A percentile compares a stretch with the other conserved stretches of the same genome.
These are phyloP conservation scores for Xylariaceae sp. DNA, from an alignment of 2,329 filamentous ascomycete species.

Conservation along the genomic window DNA sequence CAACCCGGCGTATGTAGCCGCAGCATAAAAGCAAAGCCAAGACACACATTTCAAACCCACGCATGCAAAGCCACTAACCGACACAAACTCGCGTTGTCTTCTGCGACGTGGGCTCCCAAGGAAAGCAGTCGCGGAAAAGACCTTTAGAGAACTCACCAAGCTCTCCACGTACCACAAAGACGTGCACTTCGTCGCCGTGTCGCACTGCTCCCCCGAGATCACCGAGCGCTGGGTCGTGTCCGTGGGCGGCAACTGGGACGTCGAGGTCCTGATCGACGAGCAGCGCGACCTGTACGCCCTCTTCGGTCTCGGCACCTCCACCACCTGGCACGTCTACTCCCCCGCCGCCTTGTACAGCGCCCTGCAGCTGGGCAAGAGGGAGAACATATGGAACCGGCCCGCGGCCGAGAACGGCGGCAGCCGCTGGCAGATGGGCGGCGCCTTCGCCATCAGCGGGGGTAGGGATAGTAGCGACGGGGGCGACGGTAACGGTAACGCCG, in stretches of 20 bases:
- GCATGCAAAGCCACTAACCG: background rate
- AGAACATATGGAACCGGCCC: slow-evolving; percentile 62
- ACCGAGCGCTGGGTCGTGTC: slow-evolving; percentile 54
- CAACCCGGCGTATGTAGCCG: too few species aligned
- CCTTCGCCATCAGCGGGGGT: slow-evolving; percentile 55
- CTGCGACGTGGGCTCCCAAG: too few species aligned
- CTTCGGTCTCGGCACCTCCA: slow-evolving; percentile 60
- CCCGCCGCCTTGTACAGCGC: slow-evolving; percentile 53
- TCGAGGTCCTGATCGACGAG: slow-evolving; percentile 55
- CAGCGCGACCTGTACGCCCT: slow-evolving; percentile 54
- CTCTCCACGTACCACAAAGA: slow-evolving; percentile 45
- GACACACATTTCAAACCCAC: background rate
- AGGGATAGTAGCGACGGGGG: too few species aligned
- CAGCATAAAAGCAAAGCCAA: too few species aligned
- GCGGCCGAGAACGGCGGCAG: slow-evolving; percentile 61
- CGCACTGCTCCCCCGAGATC: slow-evolving; percentile 48
- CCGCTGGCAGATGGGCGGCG: slow-evolving; percentile 63
- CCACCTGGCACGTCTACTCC: slow-evolving; percentile 57
- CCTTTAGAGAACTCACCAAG: slow-evolving; percentile 49
- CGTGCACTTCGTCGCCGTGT: slow-evolving; percentile 56
- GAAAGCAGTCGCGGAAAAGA: slow-evolving; percentile 59
- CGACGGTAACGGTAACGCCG: too few species aligned
- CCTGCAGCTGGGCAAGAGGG: slow-evolving; percentile 52
- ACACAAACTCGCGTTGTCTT: slow-evolving; percentile 1
- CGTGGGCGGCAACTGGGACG: slow-evolving; percentile 51